A percentile compares a stretch with the other conserved stretches of the same genome.
phyloP scores from a whole-genome alignment of 495 filamentous ascomycete species.

The Talaromyces stipitatus region DNA sequence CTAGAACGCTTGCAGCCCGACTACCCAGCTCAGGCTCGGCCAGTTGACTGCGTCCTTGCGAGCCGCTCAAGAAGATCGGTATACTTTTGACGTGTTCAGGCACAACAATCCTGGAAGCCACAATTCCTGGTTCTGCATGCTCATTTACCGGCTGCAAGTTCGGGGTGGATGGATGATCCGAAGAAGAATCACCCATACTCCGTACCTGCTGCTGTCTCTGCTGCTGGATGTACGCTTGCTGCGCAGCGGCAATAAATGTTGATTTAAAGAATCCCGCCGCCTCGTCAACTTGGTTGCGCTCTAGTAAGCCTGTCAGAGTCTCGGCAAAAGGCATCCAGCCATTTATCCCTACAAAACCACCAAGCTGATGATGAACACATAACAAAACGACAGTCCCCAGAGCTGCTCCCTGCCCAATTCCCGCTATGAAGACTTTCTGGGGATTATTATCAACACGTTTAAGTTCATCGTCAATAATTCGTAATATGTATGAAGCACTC shows the following conservation, averaged over 20 bases:
- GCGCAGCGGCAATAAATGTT: not conserved
- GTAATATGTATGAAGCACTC: conserved; percentile 25
- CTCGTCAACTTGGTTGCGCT: not conserved
- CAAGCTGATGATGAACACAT: conserved; percentile 15
- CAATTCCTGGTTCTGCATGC: not conserved
- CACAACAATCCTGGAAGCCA: not conserved
- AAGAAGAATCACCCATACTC: not conserved
- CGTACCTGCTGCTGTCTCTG: not conserved
- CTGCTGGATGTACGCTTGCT: not conserved
- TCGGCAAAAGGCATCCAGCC: conserved; percentile 44
- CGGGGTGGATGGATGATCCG: not conserved
- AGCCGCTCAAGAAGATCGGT: not conserved
- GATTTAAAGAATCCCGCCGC: conserved; percentile 4
- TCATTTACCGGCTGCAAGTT: not conserved
- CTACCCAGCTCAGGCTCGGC: not conserved
- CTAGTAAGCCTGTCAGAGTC: conserved; percentile 10
- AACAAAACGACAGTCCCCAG: conserved; percentile 16
- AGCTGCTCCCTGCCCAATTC: conserved; percentile 50
- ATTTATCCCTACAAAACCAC: conserved; percentile 28
- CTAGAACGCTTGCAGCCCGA: not conserved
- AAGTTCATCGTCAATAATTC: conserved; percentile 31
- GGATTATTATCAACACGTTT: conserved; percentile 20
- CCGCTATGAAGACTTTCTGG: conserved; percentile 37
- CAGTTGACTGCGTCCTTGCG: not conserved
- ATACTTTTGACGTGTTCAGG: not conserved